Evolutionary conservation across 352 stramenopile genomes (phyloP).

Genomic region (Pelagophyceae sp.): DNA sequence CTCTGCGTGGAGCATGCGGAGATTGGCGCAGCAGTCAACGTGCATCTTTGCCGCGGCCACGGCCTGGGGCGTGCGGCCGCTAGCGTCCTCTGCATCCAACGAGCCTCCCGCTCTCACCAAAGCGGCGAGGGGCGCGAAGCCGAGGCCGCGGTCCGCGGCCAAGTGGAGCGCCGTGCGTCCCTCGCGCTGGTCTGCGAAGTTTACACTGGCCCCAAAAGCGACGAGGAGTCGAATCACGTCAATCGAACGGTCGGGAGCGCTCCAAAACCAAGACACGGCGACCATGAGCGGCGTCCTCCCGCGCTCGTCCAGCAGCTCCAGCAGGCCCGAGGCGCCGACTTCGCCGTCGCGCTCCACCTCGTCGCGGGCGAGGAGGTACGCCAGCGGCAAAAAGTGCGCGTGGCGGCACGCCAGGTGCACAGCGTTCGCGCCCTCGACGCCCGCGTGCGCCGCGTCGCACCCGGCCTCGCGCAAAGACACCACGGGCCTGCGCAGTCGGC

Average conservation of each 20-base stretch:
- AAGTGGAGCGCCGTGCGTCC: slow-evolving; percentile 1
- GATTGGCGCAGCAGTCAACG: neutral
- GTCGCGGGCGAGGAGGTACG: slow-evolving; percentile 12
- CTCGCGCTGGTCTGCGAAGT: neutral
- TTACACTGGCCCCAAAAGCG: neutral
- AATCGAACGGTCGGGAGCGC: neutral
- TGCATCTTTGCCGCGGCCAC: neutral
- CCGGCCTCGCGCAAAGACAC: neutral
- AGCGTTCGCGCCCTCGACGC: slow-evolving; percentile 2
- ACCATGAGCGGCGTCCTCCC: slow-evolving; percentile 8
- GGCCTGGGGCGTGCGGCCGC: neutral
- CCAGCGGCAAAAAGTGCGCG: neutral
- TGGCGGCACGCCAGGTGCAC: slow-evolving; percentile 14
- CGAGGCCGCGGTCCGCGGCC: slow-evolving; percentile 3
- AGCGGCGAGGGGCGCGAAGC: neutral
- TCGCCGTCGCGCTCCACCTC: neutral
- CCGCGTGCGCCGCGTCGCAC: neutral
- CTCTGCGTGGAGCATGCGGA: neutral
- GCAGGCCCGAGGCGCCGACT: neutral
- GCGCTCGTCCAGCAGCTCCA: neutral
- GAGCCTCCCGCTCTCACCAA: neutral
- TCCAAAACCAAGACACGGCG: slow-evolving; percentile 6
- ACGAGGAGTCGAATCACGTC: neutral
- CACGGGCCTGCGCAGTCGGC: too few species aligned
- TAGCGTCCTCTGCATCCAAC: neutral